phyloP scores from a whole-genome alignment of 2,329 filamentous ascomycete species.

The Clonostachys rosea region DNA sequence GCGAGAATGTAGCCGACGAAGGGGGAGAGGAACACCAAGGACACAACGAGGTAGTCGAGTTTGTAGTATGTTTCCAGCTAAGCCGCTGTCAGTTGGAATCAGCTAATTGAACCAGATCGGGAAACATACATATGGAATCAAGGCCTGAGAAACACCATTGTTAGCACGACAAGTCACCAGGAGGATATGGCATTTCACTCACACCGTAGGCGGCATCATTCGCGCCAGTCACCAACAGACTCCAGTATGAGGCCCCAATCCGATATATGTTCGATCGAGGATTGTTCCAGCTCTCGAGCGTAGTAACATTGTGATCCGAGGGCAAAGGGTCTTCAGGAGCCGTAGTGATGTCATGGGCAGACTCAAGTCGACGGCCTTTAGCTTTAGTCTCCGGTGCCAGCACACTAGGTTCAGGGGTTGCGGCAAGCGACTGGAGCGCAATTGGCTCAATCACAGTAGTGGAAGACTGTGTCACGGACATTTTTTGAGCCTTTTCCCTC shows the following conservation, averaged over 20 bases:
- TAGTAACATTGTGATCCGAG: too few species aligned
- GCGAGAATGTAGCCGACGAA: background rate
- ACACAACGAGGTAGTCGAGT: background rate
- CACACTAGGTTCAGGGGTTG: too few species aligned
- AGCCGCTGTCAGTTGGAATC: background rate
- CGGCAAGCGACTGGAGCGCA: too few species aligned
- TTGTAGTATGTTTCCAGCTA: background rate
- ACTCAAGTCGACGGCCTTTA: too few species aligned
- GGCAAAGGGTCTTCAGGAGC: too few species aligned
- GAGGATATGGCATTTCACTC: conserved; percentile 14
- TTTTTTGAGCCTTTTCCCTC: too few species aligned
- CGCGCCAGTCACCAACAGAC: conserved; percentile 51
- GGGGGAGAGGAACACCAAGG: background rate
- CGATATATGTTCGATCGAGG: conserved; percentile 41
- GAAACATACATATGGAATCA: conserved; percentile 45
- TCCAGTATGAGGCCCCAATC: conserved; percentile 49
- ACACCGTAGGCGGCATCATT: conserved; percentile 56
- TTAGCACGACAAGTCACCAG: background rate
- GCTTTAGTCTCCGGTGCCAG: too few species aligned
- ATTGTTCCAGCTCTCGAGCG: conserved; percentile 38
- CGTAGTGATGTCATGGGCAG: too few species aligned
- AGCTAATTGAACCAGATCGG: too few species aligned
- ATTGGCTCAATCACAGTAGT: too few species aligned
- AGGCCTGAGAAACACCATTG: conserved; percentile 24
- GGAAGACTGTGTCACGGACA: too few species aligned